These are phyloP conservation scores for Stemphylium lycopersici DNA, from an alignment of 2,329 filamentous ascomycete species.

Conservation along the genomic window DNA sequence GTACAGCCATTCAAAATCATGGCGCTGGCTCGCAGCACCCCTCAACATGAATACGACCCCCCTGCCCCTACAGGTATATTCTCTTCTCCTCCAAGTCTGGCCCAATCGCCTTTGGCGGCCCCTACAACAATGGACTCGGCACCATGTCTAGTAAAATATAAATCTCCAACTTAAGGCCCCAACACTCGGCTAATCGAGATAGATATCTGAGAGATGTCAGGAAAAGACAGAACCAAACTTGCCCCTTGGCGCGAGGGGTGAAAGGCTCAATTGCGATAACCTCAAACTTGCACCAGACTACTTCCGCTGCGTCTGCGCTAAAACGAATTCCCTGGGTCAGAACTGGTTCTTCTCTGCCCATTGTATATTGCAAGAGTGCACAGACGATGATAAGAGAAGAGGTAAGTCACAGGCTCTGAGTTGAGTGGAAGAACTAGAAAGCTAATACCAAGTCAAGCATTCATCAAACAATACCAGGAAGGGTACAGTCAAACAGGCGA, in stretches of 20 bases:
- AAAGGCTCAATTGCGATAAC: constrained; percentile 1
- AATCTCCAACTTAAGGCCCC: too few relatives aligned
- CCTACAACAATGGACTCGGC: neutral
- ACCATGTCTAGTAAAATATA: neutral
- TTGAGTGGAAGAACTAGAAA: neutral
- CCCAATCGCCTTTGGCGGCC: too few relatives aligned
- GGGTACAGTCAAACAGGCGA: constrained; percentile 1
- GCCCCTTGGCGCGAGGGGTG: neutral
- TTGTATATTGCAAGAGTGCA: constrained; percentile 14
- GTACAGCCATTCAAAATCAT: neutral
- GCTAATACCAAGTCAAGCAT: constrained; percentile 13
- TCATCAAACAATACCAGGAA: constrained; percentile 5
- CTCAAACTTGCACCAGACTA: neutral
- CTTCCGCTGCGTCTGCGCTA: constrained; percentile 10
- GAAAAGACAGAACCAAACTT: neutral
- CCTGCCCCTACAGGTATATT: neutral
- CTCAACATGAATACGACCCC: neutral
- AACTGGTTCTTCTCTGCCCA: constrained; percentile 11
- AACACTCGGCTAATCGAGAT: neutral
- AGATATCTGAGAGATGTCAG: constrained; percentile 12
- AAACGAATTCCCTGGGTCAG: neutral
- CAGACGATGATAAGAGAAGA: neutral
- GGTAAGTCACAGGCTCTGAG: constrained; percentile 1
- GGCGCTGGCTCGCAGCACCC: neutral
- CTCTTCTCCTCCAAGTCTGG: neutral